phyloP scores from a whole-genome alignment of 805 yeast genomes.

The Helenozyma rhizophorensis region DNA sequence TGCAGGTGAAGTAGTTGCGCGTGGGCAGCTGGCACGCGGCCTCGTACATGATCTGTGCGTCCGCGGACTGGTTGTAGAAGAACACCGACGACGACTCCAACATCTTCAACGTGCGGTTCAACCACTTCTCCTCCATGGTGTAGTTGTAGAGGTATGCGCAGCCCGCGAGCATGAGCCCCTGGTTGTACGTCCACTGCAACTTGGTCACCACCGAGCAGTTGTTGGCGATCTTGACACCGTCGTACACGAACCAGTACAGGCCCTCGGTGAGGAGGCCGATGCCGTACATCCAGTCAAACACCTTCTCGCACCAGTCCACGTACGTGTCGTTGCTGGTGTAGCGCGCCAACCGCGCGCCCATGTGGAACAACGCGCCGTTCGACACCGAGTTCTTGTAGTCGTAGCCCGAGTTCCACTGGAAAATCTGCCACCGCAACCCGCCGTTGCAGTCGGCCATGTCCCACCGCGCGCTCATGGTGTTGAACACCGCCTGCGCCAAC shows the following conservation, averaged over 20 bases:
- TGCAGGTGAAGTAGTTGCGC: conserved; percentile 42
- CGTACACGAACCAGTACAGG: conserved; percentile 56
- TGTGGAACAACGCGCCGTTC: conserved; percentile 85
- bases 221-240: conserved; percentile 58
- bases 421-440: conserved; percentile 96
- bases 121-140: conserved; percentile 68
- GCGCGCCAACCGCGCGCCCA: conserved; percentile 83
- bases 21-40: conserved; percentile 70
- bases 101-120: conserved; percentile 50
- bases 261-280: conserved; percentile 39
- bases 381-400: conserved; percentile 88
- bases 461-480: conserved; percentile 90
- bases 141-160: conserved; percentile 74
- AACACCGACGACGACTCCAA: conserved; percentile 53
- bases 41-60: conserved; percentile 60
- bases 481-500: conserved; percentile 84
- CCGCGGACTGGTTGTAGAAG: conserved; percentile 38
- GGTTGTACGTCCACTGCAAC: conserved; percentile 83
- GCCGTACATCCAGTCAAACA: conserved; percentile 76
- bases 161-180: conserved; percentile 75
- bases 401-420: conserved; percentile 90
- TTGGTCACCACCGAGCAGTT: conserved; percentile 60
- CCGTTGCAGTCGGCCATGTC: conserved; percentile 71
- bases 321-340: conserved; percentile 74
- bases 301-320: conserved; percentile 65